Conservation (phyloP, 2,329 filamentous ascomycete species). For the Clarireedia monteithiana region DNA sequence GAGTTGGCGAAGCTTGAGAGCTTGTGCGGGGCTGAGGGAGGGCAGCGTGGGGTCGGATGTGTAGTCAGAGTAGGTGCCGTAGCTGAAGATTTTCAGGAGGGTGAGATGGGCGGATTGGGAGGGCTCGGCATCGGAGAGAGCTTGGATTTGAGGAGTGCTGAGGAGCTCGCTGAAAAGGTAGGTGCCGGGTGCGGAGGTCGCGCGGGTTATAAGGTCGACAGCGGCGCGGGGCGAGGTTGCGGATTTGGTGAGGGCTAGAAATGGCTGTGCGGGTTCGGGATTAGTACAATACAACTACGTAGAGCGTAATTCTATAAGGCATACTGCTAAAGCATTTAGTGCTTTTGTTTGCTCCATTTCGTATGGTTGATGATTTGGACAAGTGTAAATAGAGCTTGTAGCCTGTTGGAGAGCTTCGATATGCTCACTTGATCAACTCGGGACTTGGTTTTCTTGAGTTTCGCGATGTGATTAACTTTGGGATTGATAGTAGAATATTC, state of each 20-base stretch:
- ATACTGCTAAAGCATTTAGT: slow-evolving; percentile 55
- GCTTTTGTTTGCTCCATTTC: slow-evolving; percentile 68
- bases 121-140: slow-evolving; percentile 48
- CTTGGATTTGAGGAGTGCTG: slow-evolving; percentile 68
- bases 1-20: slow-evolving; percentile 81
- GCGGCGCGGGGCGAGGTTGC: slow-evolving; percentile 77
- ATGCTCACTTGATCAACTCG: too few relatives aligned
- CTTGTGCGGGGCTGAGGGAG: slow-evolving; percentile 61
- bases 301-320: slow-evolving; percentile 9
- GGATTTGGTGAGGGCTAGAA: slow-evolving; percentile 79
- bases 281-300: background rate
- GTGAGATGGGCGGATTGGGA: slow-evolving; percentile 59
- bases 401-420: slow-evolving; percentile 1
- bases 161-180: slow-evolving; percentile 95
- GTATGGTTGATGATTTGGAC: slow-evolving; percentile 4
- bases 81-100: slow-evolving; percentile 82
- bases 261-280: slow-evolving; percentile 58
- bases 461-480: too few relatives aligned
- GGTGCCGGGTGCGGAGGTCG: slow-evolving; percentile 82
- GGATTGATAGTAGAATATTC: too few relatives aligned
- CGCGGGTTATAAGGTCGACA: slow-evolving; percentile 77
- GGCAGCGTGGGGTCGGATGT: slow-evolving; percentile 51
- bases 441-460: too few relatives aligned
- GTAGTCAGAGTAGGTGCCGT: slow-evolving; percentile 83
- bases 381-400: background rate